Base-by-base conservation (phyloP, 768 basidiomycete genomes). In the Podaxis sp. region DNA sequence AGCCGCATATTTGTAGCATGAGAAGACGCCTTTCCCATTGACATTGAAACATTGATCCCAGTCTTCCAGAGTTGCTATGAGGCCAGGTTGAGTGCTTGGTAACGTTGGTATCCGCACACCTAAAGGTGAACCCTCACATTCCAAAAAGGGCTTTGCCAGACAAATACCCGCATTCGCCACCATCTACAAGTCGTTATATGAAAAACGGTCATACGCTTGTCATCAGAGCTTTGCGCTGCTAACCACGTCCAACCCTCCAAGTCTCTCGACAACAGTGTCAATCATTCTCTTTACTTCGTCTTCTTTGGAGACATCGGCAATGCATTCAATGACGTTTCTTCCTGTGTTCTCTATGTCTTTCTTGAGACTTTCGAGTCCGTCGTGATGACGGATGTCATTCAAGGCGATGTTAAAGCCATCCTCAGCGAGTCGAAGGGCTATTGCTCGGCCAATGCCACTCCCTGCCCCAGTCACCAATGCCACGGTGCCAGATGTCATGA, bases 1-100 rank as follows among this genome's bases (percentile, higher is more conserved):
- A 21, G 83, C 86, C 2, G 86, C 88, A 61, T 86, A 76, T 57
- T 87, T 84, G 46, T 87, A 88, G 67, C 84, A 88, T 62, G 83
- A 76, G 72, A 83, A 86, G 2, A 78, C 72, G 35, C 85, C 86
- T 58, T 82, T 78, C 61, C 79, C 74, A 64, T 89, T 88, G 64
- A 87, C 72, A 4, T 76, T 72, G 62, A 81, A 71, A 5, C 72
- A 44, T 67, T 66, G 70, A 65, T 86, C 76, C 75, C 73, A 79
- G 0, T 76, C 70, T 6, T 76, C 71, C 2, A 72, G 50, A 1
- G 68, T 66, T 3, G 74, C 82, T 77, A n/a, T 28, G 10, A 59
- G 11, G 37, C 5, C 16, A 21, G 36, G 7, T 5, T 48, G 36
- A 16, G 16, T 27, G 5, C 9, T 4, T 3, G 5, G 13, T 18